These are phyloP conservation scores for Tetrahymena borealis DNA, from an alignment of 73 alveolate genomes.

Conservation along the genomic window DNA sequence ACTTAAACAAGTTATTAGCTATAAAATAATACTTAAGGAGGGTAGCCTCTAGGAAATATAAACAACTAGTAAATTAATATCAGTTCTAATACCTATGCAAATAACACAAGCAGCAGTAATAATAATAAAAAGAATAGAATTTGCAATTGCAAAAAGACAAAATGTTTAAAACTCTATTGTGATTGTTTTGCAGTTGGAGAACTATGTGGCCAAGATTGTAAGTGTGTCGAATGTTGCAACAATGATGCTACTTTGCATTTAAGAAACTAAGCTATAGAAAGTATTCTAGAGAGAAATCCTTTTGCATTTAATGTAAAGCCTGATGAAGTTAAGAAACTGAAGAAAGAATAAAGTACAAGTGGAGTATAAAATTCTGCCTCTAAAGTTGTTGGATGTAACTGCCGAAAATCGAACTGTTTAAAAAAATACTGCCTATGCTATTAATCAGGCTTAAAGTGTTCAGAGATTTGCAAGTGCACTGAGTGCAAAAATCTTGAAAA, in stretches of 20 bases:
- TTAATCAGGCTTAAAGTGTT: constrained; percentile 80
- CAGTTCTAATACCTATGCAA: neutral
- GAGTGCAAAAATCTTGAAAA: constrained; percentile 71
- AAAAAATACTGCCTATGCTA: constrained; percentile 96
- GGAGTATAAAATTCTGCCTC: constrained; percentile 52
- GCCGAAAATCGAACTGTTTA: constrained; percentile 88
- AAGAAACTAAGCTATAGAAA: constrained; percentile 41
- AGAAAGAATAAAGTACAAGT: constrained; percentile 52
- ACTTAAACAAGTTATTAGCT: too few species aligned
- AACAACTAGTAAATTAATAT: too few species aligned
- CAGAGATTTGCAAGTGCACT: constrained; percentile 84
- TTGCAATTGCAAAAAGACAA: constrained; percentile 27
- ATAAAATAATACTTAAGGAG: too few species aligned
- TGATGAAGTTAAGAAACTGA: constrained; percentile 18
- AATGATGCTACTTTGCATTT: constrained; percentile 3
- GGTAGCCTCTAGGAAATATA: too few species aligned
- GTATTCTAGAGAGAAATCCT: constrained; percentile 52
- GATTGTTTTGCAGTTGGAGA: constrained; percentile 35
- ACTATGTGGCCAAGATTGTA: constrained; percentile 11
- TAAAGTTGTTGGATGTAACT: constrained; percentile 83
- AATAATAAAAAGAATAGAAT: neutral
- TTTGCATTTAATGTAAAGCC: constrained; percentile 38
- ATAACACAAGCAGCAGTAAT: neutral
- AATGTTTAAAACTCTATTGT: constrained; percentile 25
- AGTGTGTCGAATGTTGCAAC: constrained; percentile 16